Conservation (phyloP, 768 basidiomycete genomes). For the Suillus ampliporus region DNA sequence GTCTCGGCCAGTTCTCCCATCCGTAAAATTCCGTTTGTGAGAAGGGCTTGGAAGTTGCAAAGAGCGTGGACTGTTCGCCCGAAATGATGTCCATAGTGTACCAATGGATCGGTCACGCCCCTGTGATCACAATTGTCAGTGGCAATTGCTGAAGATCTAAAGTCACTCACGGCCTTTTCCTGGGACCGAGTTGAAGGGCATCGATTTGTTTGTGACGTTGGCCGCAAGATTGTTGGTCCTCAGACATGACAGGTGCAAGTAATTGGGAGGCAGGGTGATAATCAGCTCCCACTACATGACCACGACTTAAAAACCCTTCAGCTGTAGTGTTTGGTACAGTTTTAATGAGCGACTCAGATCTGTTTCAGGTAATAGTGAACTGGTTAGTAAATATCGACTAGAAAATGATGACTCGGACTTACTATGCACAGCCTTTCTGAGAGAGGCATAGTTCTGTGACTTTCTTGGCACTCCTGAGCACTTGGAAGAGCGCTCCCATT, state of each 20-base stretch:
- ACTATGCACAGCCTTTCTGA: too few species aligned
- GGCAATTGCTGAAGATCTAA: neutral
- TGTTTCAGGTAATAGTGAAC: neutral
- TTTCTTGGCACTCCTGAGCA: too few species aligned
- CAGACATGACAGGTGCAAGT: neutral
- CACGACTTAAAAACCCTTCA: neutral
- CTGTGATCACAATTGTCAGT: conserved; percentile 8
- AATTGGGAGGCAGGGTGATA: neutral
- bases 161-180: conserved; percentile 16
- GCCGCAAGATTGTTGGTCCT: conserved; percentile 3
- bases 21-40: conserved; percentile 23
- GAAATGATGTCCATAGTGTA: conserved; percentile 30
- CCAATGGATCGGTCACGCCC: conserved; percentile 21
- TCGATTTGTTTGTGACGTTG: conserved; percentile 21
- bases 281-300: neutral
- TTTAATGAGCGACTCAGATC: neutral
- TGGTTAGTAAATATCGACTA: neutral
- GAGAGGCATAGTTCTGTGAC: too few species aligned
- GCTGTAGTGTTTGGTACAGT: neutral
- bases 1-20: conserved; percentile 13
- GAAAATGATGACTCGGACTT: neutral
- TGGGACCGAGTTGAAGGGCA: conserved; percentile 21
- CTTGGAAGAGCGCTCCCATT: too few species aligned
- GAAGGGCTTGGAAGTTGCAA: conserved; percentile 24
- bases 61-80: conserved; percentile 24